Base-by-base conservation (phyloP, 768 basidiomycete species). In the Amylocystis lapponica region DNA sequence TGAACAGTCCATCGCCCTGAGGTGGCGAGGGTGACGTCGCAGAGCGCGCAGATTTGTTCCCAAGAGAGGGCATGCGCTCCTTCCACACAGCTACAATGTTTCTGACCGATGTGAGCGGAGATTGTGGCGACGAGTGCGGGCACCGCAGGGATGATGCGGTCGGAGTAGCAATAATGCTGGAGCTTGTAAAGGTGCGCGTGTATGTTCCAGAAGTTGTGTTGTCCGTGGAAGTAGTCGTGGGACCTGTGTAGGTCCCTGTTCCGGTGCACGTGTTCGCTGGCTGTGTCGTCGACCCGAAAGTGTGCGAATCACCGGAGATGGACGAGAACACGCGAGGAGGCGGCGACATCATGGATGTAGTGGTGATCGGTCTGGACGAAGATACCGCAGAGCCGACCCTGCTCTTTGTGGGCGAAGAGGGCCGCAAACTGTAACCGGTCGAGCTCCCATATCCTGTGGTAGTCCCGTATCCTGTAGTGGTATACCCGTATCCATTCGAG, bases 41-140 rank as follows among this genome's bases (percentile, higher is more conserved):
- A 12, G 47, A 37, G 7, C 51, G 45, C 21, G 44, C 40, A 5
- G 54, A 48, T 41, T 59, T n/a, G n/a, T n/a, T 62, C 2, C 63
- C 63, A 10, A 66, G 47, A 16, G 70, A 67, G 0, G 72, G 82
- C 0, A 82, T 82, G 16, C 83, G 75, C 47, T 86, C 83, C 58
- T 87, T 89, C 86, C 87, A 91, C 7, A 82, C 69, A 0, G 79
- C 76, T 6, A 91, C 82, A 29, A 89, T 78, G 50, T 89, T 89
- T n/a, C n/a, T n/a, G n/a, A n/a, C 53, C 7, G 81, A 73, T 29
- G 79, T 78, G 13, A 86, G 63, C 10, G 76, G 64, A 0, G 81
- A 64, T 19, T 63, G 69, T 0, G n/a, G n/a, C n/a, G n/a, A n/a
- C n/a, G n/a, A n/a, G n/a, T n/a, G n/a, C n/a, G n/a, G n/a, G n/a